These are phyloP conservation scores for Dentipellis sp. DNA, from an alignment of 768 basidiomycete species.

Conservation along the genomic window DNA sequence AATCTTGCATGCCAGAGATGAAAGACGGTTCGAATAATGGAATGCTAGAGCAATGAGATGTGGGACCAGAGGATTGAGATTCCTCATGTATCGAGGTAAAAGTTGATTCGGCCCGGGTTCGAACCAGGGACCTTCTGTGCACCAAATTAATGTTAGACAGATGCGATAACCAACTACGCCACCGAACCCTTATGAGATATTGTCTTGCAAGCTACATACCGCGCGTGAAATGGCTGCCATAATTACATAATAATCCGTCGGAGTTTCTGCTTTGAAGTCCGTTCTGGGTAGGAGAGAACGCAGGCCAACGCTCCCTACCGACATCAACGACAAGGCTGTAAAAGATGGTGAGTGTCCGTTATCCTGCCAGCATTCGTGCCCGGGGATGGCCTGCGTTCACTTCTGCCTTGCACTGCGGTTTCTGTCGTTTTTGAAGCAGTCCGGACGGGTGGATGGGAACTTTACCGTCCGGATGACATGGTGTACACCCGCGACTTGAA, in stretches of 20 bases:
- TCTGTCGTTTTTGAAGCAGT: conserved; percentile 1
- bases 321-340: conserved; percentile 20
- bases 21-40: no score
- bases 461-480: conserved; percentile 14
- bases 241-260: background rate
- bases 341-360: conserved; percentile 23
- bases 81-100: no score
- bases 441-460: conserved; percentile 20
- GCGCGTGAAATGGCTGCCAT: background rate
- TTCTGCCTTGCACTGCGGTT: background rate
- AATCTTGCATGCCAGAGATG: no score
- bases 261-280: background rate
- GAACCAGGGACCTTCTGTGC: no score
- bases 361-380: background rate
- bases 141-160: conserved; percentile 56
- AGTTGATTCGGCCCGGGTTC: no score
- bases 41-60: no score
- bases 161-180: conserved; percentile 73
- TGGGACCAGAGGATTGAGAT: no score
- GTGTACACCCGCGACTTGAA: conserved; percentile 5
- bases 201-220: no score
- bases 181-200: conserved; percentile 32
- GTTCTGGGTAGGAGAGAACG: background rate
- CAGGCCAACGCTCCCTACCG: background rate
- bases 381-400: background rate